phyloP scores from a whole-genome alignment of 1,139 yeast genomes.

The Candida sp. region DNA sequence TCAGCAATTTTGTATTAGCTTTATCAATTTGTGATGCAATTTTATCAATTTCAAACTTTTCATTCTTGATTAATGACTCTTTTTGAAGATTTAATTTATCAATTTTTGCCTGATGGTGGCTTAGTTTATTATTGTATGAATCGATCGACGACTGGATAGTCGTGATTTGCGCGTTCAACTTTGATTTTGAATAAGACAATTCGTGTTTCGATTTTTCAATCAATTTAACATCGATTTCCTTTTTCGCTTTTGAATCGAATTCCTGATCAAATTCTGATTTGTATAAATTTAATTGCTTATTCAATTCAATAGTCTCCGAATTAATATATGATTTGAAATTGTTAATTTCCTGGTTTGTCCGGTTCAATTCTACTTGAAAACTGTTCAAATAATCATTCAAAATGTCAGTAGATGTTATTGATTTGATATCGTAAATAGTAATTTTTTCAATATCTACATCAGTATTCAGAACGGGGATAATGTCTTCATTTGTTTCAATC shows the following conservation, averaged over 20 bases:
- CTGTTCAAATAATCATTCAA: slow-evolving; percentile 21
- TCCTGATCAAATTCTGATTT: slow-evolving; percentile 30
- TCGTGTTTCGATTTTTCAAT: slow-evolving; percentile 30
- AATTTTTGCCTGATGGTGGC: slow-evolving; percentile 19
- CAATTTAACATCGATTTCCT: slow-evolving; percentile 30
- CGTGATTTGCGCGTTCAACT: slow-evolving; percentile 25
- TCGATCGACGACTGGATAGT: slow-evolving; percentile 17
- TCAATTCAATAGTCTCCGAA: slow-evolving; percentile 21
- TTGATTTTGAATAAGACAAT: slow-evolving; percentile 25
- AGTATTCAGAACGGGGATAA: slow-evolving; percentile 4
- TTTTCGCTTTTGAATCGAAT: slow-evolving; percentile 25
- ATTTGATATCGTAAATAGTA: slow-evolving; percentile 14
- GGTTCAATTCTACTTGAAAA: slow-evolving; percentile 28
- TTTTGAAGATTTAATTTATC: slow-evolving; percentile 24
- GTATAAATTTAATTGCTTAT: slow-evolving; percentile 15
- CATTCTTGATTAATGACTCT: slow-evolving; percentile 15
- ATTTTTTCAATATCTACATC: slow-evolving; percentile 8
- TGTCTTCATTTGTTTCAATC: slow-evolving; percentile 5
- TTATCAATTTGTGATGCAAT: slow-evolving; percentile 13
- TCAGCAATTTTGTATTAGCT: slow-evolving; percentile 10
- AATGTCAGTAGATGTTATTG: slow-evolving; percentile 14
- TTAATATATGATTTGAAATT: slow-evolving; percentile 15
- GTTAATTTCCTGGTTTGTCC: slow-evolving; percentile 21
- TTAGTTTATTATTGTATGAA: slow-evolving; percentile 15
- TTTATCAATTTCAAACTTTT: slow-evolving; percentile 19